Base-by-base conservation (phyloP, 768 basidiomycete species). In the Pluteus cervinus region DNA sequence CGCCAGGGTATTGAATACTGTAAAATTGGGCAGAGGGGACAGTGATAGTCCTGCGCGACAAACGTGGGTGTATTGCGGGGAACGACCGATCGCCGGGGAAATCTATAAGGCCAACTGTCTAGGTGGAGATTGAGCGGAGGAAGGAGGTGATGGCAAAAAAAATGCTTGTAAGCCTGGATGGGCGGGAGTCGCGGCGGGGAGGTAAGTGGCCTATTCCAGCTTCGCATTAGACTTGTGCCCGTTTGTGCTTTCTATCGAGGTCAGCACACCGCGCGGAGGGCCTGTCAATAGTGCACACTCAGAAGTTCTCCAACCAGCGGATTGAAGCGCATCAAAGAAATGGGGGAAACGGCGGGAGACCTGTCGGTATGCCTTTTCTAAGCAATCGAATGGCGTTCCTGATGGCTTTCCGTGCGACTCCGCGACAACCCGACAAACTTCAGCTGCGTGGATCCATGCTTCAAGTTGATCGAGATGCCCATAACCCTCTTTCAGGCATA, bases 401-500 rank as follows among this genome's bases (percentile, higher is more conserved):
- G 11, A 39, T 24, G 14, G 22, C 32, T 39, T 35, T 10, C 37
- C 32, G 14, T 40, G 45, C 18, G 37, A 32, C 3, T 36, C 29
- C 29, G 44, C 32, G 18, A 50, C 23, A 33, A 50, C 42, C 11
- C 49, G 49, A 35, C 61, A 63, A 12, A 63, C 46, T 37, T 71
- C 68, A 2, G 51, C 53, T 1, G 67, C 70, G 35, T 67, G 63
- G 7, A 62, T 43, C 79, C 81, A 83, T 3, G 73, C 78, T 39
- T 69, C 70, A 25, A 79, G 61, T 41, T 75, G 71, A 49, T 80
- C 76, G 10, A 50, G 42, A 3, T 62, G 39, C 16, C 52, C 49
- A 38, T 76, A 69, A 5, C 68, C 68, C 20, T 73, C 69, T 43
- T 71, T 79, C 41, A 82, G 58, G 46, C 64, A 64, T 28, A 77